A percentile compares a stretch with the other conserved stretches of the same genome.
These are phyloP conservation scores for Pneumocystis wakefieldiae DNA, from an alignment of 1,139 yeast genomes.

Conservation along the genomic window DNA sequence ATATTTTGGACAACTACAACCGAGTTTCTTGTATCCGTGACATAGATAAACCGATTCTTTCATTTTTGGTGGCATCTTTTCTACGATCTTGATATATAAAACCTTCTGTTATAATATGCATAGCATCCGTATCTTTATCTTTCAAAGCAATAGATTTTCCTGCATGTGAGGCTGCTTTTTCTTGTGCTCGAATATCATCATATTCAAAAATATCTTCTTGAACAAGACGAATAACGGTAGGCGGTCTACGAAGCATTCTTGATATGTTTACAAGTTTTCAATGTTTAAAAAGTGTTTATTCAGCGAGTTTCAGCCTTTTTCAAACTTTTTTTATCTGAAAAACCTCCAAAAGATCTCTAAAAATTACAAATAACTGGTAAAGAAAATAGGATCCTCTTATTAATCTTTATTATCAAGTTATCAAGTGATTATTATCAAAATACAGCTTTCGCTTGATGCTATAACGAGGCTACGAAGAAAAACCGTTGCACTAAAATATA, in stretches of 20 bases:
- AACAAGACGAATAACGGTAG: neutral
- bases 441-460: neutral
- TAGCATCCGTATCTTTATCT: neutral
- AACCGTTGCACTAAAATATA: neutral
- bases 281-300: too few relatives aligned
- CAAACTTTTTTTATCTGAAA: too few relatives aligned
- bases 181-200: constrained; percentile 1
- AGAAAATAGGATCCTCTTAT: too few relatives aligned
- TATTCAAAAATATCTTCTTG: constrained; percentile 1
- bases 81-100: neutral
- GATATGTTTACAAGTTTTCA: neutral
- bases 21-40: neutral
- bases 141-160: neutral
- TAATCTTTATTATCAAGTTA: too few relatives aligned
- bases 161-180: neutral
- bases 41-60: neutral
- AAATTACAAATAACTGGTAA: too few relatives aligned
- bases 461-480: neutral
- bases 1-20: neutral
- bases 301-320: too few relatives aligned
- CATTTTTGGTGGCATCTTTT: neutral
- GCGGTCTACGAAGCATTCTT: neutral
- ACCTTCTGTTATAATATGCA: neutral
- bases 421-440: too few relatives aligned
- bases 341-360: too few relatives aligned